Evolutionary conservation across 164 flowering plant species (phyloP).

Genomic region (Dillenia turbinata): DNA sequence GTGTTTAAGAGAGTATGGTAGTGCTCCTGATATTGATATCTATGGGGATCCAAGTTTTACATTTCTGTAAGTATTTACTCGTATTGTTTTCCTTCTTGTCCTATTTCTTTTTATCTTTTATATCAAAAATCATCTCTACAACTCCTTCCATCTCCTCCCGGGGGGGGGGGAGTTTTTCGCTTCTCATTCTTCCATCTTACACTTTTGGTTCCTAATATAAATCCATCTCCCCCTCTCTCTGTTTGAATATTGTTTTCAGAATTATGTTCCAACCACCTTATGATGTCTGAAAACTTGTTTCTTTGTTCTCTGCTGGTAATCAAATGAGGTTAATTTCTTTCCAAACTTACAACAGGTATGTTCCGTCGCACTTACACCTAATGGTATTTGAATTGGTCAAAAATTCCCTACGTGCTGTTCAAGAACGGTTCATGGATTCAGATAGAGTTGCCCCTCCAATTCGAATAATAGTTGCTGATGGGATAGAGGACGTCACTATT

Average conservation of each 20-base stretch:
- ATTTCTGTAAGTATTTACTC: constrained; percentile 61
- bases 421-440: constrained; percentile 81
- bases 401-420: constrained; percentile 96
- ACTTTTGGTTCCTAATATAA: too few relatives aligned
- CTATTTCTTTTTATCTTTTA: neutral
- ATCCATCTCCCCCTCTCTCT: too few relatives aligned
- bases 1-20: constrained; percentile 79
- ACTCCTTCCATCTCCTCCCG: neutral
- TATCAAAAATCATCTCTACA: neutral
- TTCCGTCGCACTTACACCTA: constrained; percentile 88
- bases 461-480: constrained; percentile 92
- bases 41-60: constrained; percentile 88
- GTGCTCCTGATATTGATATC: constrained; percentile 76
- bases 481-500: constrained; percentile 94
- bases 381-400: constrained; percentile 98
- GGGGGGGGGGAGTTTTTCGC: too few relatives aligned
- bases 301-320: too few relatives aligned
- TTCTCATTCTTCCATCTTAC: too few relatives aligned
- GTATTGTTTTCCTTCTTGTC: constrained; percentile 1
- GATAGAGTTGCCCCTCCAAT: constrained; percentile 79
- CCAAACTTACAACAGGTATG: constrained; percentile 51
- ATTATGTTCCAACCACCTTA: too few relatives aligned
- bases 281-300: too few relatives aligned
- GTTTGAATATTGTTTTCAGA: too few relatives aligned
- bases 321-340: neutral